phyloP scores from a whole-genome alignment of 73 alveolate species.

The Paramecium primaurelia region DNA sequence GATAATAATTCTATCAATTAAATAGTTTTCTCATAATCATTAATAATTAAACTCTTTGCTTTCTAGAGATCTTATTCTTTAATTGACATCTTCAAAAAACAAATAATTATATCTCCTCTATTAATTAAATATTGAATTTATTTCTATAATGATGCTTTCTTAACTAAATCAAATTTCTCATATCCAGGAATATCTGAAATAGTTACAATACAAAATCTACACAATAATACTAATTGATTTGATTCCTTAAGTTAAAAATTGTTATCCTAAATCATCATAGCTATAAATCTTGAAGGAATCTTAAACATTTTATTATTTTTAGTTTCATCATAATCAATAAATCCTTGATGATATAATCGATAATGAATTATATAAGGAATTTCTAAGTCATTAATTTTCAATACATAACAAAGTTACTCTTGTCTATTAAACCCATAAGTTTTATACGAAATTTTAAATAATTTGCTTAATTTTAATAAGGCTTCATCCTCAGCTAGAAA shows the following conservation, averaged over 20 bases:
- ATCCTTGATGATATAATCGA: conserved; percentile 44
- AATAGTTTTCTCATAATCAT: conserved; percentile 2
- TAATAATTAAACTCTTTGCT: not conserved
- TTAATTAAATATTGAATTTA: not conserved
- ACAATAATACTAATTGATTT: not conserved
- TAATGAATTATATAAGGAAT: not conserved
- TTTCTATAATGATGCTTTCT: not conserved
- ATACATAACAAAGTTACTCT: conserved; percentile 3
- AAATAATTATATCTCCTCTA: conserved; percentile 8
- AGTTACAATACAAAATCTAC: conserved; percentile 34
- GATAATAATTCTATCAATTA: not conserved
- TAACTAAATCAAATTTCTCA: conserved; percentile 19
- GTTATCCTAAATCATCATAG: conserved; percentile 19
- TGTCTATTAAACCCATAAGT: not conserved
- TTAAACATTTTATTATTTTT: not conserved
- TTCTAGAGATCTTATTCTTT: not conserved
- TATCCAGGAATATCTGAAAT: conserved; percentile 39
- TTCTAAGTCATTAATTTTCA: conserved; percentile 20
- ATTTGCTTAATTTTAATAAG: not conserved
- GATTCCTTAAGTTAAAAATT: not conserved
- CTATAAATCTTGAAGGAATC: conserved; percentile 32
- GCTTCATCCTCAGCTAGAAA: conserved; percentile 51
- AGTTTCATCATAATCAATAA: conserved; percentile 13
- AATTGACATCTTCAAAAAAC: conserved; percentile 10
- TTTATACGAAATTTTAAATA: not conserved